Evolutionary conservation across 768 basidiomycete species (phyloP).

Genomic region (Lyophyllum shimeji): DNA sequence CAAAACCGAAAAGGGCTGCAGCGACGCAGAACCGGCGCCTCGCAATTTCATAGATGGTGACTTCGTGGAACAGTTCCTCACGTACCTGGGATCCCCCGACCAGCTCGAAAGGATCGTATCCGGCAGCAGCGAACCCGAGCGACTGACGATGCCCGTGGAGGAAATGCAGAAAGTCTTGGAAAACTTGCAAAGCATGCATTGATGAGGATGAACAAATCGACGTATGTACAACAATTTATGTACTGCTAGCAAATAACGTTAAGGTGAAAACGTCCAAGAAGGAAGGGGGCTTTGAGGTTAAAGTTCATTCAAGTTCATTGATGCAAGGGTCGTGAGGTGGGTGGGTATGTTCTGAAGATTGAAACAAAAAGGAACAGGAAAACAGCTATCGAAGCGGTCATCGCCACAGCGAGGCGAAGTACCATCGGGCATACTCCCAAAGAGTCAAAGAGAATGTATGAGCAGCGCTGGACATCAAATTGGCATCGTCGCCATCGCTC

Average conservation of each 20-base stretch:
- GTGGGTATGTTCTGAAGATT: conserved; percentile 5
- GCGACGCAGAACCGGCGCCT: conserved; percentile 55
- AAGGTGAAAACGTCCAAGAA: background rate
- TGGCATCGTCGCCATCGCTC: conserved; percentile 37
- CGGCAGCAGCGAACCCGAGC: conserved; percentile 61
- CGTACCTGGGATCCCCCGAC: conserved; percentile 34
- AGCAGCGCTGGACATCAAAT: conserved; percentile 14
- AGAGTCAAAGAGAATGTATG: conserved; percentile 38
- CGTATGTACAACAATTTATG: conserved; percentile 18
- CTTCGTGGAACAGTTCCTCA: conserved; percentile 71
- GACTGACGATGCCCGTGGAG: conserved; percentile 42
- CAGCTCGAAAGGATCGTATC: conserved; percentile 51
- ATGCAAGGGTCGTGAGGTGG: background rate
- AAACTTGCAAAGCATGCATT: conserved; percentile 57
- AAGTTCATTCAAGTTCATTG: background rate
- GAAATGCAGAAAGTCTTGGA: conserved; percentile 47
- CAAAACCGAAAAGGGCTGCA: conserved; percentile 51
- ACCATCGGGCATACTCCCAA: conserved; percentile 41
- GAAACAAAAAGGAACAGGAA: background rate
- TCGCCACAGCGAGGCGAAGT: conserved; percentile 29
- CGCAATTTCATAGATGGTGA: conserved; percentile 89
- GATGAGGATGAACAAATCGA: conserved; percentile 22
- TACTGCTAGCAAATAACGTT: conserved; percentile 16
- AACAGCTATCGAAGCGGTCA: background rate
- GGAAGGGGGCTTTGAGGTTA: background rate